Base-by-base conservation (phyloP, 1,139 yeast genomes). In the Protomyces pachydermus region DNA sequence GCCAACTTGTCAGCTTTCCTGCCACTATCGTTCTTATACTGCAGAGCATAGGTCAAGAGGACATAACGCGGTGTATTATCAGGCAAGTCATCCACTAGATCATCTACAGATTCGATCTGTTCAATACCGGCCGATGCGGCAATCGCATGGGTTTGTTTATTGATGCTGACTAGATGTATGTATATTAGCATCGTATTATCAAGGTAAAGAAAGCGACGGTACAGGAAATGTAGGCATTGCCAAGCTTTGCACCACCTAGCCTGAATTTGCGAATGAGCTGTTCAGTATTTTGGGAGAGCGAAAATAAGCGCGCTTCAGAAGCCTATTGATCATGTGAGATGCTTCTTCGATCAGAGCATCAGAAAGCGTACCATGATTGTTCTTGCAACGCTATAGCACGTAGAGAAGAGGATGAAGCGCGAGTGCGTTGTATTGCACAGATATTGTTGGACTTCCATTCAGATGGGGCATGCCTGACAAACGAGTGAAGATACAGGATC, bases 1-100 rank as follows among this genome's bases (percentile, higher is more conserved):
- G 90, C 90, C 68, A 88, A 81, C 1, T 97, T 97, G 12, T 82
- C 80, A 57, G 84, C 81, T 71, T 82, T 80, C 67, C 96, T 79
- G 0, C 96, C 96, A 71, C 91, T 97, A 35, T 35, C 54, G 14
- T 60, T 55, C 42, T 35, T 35, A 16, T 54, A 35, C 32, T 77
- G 71, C 70, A 84, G 76, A 4, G 96, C 96, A 71, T 89, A 87
- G n/a, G 95, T 88, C 65, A 90, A 75, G 8, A 90, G 78, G 6
- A 90, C 77, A 72, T 81, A 91, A 66, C 97, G 78, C 6, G 97
- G 96, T 3, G 84, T 76, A 70, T 85, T 90, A 69, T 88, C 96
- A 0, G 97, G 97, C 62, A 91, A 76, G 67, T 85, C 89, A 65
- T 89, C 96, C 3, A 80, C 79, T 57, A 91, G 78, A 23, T 83